A percentile compares a stretch with the other conserved stretches of the same genome.
Evolutionary conservation across 257 asterid genomes (phyloP).

Genomic region (Plantago major): DNA sequence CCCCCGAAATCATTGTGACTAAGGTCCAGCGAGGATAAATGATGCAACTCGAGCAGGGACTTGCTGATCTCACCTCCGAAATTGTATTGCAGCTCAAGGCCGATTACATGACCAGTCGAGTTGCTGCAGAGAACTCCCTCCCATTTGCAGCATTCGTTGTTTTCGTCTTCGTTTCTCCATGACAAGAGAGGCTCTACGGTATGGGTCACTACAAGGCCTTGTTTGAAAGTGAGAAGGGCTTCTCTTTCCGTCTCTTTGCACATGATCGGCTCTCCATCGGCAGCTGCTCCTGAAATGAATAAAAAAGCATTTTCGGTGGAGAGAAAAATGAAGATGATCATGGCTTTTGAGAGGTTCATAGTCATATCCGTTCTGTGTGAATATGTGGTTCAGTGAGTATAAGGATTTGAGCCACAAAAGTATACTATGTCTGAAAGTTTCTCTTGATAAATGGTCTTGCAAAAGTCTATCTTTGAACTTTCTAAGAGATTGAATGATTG

Average conservation of each 20-base stretch:
- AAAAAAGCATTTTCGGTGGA: background rate
- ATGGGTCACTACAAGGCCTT: conserved; percentile 17
- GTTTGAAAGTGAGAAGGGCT: conserved; percentile 37
- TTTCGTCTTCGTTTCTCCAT: conserved; percentile 27
- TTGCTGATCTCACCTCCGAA: conserved; percentile 32
- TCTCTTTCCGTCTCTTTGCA: conserved; percentile 27
- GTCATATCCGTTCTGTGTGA: too few relatives aligned
- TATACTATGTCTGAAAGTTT: too few relatives aligned
- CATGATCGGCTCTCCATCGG: background rate
- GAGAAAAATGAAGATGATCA: background rate
- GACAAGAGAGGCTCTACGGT: conserved; percentile 14
- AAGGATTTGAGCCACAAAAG: too few relatives aligned
- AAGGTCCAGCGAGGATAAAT: too few relatives aligned
- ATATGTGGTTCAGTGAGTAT: too few relatives aligned
- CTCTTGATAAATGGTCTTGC: too few relatives aligned
- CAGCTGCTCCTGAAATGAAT: conserved; percentile 2
- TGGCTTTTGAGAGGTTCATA: background rate
- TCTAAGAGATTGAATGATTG: too few relatives aligned
- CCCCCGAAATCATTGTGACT: too few relatives aligned
- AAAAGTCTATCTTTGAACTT: too few relatives aligned
- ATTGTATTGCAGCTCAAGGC: background rate
- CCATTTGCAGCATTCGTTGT: conserved; percentile 43
- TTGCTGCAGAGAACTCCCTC: conserved; percentile 30
- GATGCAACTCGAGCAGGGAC: too few relatives aligned
- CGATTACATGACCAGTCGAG: conserved; percentile 22